Evolutionary conservation across 352 stramenopile genomes (phyloP).

Genomic region (Phytopythium helicoides): DNA sequence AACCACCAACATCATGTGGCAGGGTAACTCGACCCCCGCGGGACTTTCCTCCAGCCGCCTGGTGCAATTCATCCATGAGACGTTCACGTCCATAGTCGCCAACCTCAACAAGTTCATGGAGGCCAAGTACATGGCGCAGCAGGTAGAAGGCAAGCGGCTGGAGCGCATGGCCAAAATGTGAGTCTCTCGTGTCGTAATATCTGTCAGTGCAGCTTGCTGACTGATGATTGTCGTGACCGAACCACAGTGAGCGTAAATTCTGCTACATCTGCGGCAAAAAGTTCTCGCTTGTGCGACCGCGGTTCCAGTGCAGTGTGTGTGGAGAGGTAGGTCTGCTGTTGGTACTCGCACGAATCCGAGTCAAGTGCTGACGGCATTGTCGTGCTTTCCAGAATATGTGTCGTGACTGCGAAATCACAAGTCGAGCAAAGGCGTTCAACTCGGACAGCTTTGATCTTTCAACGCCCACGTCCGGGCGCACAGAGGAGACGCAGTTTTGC

Average conservation of each 20-base stretch:
- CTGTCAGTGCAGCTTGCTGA: slow-evolving; percentile 7
- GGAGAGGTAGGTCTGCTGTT: slow-evolving; percentile 33
- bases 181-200: slow-evolving; percentile 6
- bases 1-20: slow-evolving; percentile 51
- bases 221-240: slow-evolving; percentile 1
- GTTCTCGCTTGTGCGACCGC: slow-evolving; percentile 62
- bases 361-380: no score
- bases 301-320: slow-evolving; percentile 65
- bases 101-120: slow-evolving; percentile 64
- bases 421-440: slow-evolving; percentile 51
- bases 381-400: slow-evolving; percentile 44
- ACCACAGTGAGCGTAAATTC: slow-evolving; percentile 44
- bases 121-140: slow-evolving; percentile 54
- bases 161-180: slow-evolving; percentile 39
- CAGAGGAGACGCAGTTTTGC: slow-evolving; percentile 49
- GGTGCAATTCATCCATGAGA: slow-evolving; percentile 47
- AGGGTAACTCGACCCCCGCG: slow-evolving; percentile 40
- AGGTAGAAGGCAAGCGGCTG: slow-evolving; percentile 48
- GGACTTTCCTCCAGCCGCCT: slow-evolving; percentile 44
- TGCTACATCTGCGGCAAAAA: slow-evolving; percentile 75
- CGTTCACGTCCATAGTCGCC: slow-evolving; percentile 47
- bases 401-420: slow-evolving; percentile 59
- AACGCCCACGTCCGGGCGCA: slow-evolving; percentile 27
- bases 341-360: no score
- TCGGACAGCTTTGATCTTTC: slow-evolving; percentile 30